phyloP scores from a whole-genome alignment of 2,329 filamentous ascomycete species.

The Fonsecaea multimorphosa region DNA sequence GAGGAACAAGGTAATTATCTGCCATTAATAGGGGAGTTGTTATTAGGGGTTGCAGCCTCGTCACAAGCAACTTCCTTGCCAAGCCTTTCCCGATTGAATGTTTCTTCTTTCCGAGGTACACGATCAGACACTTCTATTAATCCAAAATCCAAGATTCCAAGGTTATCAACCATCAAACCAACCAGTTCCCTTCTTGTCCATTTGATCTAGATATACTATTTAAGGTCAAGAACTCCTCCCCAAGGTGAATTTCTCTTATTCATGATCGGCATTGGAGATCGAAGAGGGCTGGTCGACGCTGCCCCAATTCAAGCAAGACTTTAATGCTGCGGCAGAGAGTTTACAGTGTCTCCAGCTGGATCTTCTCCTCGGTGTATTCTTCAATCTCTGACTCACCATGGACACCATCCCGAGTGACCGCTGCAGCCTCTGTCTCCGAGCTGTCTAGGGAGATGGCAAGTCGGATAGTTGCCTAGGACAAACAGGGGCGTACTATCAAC shows the following conservation, averaged over 20 bases:
- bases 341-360: neutral
- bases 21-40: neutral
- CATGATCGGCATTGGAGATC: neutral
- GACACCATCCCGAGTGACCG: neutral
- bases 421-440: neutral
- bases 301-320: neutral
- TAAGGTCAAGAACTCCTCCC: neutral
- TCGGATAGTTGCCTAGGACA: neutral
- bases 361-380: neutral
- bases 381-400: neutral
- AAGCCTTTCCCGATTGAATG: neutral
- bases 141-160: neutral
- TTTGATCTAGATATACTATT: neutral
- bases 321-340: neutral
- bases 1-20: neutral
- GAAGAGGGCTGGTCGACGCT: neutral
- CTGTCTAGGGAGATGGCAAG: neutral
- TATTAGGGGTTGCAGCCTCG: neutral
- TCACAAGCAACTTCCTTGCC: neutral
- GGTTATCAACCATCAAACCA: neutral
- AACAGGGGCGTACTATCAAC: neutral
- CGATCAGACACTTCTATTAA: neutral
- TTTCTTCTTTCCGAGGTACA: neutral
- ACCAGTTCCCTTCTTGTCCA: neutral
- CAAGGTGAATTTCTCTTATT: neutral